These are phyloP conservation scores for Ilyonectria destructans DNA, from an alignment of 2,329 filamentous ascomycete species.

Conservation along the genomic window DNA sequence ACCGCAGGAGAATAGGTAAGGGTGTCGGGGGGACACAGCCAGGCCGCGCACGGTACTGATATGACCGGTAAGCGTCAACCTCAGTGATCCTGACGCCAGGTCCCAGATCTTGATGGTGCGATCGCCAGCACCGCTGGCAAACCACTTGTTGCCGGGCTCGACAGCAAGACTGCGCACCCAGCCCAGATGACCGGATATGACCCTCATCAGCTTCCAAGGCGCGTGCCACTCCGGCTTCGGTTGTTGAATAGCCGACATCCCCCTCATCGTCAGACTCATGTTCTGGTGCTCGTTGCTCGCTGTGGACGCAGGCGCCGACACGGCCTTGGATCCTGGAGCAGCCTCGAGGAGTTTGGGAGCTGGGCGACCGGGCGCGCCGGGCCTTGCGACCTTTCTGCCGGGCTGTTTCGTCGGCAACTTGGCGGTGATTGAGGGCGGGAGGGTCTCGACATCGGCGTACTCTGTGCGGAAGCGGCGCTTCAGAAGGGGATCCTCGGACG, in stretches of 20 bases:
- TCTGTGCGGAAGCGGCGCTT: constrained; percentile 76
- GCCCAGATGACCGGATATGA: constrained; percentile 95
- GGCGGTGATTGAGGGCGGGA: constrained; percentile 84
- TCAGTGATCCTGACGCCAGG: constrained; percentile 87
- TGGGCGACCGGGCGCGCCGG: constrained; percentile 52
- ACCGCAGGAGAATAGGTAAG: constrained; percentile 97
- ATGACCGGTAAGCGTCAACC: constrained; percentile 91
- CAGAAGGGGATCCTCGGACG: constrained; percentile 53
- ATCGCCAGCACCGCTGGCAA: constrained; percentile 95
- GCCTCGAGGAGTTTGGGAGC: constrained; percentile 60
- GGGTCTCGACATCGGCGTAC: constrained; percentile 83
- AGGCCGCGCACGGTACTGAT: constrained; percentile 94
- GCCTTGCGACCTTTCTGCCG: constrained; percentile 63
- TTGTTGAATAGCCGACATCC: constrained; percentile 52
- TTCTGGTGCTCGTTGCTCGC: constrained; percentile 45
- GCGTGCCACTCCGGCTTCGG: constrained; percentile 95
- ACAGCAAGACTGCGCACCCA: constrained; percentile 94
- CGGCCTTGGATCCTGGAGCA: constrained; percentile 55
- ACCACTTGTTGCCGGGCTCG: constrained; percentile 98
- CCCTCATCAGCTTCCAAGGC: constrained; percentile 98
- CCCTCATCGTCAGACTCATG: constrained; percentile 54
- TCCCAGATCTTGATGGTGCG: constrained; percentile 99
- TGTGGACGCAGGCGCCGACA: constrained; percentile 54
- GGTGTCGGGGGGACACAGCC: constrained; percentile 92
- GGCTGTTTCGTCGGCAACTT: constrained; percentile 75